phyloP scores from a whole-genome alignment of 805 yeast species.

The Cyberlindnera xishuangbannaensis region DNA sequence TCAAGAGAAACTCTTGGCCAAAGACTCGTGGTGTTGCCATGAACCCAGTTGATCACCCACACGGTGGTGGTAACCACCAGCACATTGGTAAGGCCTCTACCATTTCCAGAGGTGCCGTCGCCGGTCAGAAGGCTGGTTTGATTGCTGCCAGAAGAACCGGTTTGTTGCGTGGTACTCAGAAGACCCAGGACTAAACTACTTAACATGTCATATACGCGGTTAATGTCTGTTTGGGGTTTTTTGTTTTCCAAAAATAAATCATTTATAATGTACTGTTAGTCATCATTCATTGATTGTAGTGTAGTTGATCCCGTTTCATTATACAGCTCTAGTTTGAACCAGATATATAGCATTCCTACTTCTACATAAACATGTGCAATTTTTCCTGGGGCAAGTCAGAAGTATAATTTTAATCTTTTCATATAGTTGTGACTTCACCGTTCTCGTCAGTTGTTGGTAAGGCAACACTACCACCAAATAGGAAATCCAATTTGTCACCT shows the following conservation, averaged over 20 bases:
- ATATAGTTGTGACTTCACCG: constrained; percentile 1
- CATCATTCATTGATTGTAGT: constrained; percentile 2
- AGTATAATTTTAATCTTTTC: too few species aligned
- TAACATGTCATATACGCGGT: constrained; percentile 22
- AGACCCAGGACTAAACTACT: constrained; percentile 63
- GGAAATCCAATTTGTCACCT: constrained; percentile 18
- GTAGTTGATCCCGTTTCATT: too few species aligned
- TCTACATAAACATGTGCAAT: too few species aligned
- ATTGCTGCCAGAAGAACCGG: constrained; percentile 99
- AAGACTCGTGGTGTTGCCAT: constrained; percentile 99
- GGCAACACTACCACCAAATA: constrained; percentile 2
- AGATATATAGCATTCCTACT: too few species aligned
- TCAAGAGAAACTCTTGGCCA: constrained; percentile 99
- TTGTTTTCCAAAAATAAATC: constrained; percentile 23
- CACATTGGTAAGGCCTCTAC: constrained; percentile 99
- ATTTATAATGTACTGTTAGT: constrained; percentile 20
- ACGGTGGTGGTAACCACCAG: constrained; percentile 99
- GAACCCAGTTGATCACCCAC: constrained; percentile 99
- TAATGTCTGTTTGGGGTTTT: constrained; percentile 24
- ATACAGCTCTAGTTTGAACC: too few species aligned
- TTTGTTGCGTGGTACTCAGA: constrained; percentile 99
- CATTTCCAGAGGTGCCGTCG: constrained; percentile 97
- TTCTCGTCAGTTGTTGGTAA: constrained; percentile 1
- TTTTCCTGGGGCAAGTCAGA: too few species aligned
- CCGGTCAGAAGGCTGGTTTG: constrained; percentile 99